Percentiles rank a stretch among this genome's conserved stretches.
Conservation (phyloP, 495 filamentous ascomycete species). For the Penicillium arizonense region DNA sequence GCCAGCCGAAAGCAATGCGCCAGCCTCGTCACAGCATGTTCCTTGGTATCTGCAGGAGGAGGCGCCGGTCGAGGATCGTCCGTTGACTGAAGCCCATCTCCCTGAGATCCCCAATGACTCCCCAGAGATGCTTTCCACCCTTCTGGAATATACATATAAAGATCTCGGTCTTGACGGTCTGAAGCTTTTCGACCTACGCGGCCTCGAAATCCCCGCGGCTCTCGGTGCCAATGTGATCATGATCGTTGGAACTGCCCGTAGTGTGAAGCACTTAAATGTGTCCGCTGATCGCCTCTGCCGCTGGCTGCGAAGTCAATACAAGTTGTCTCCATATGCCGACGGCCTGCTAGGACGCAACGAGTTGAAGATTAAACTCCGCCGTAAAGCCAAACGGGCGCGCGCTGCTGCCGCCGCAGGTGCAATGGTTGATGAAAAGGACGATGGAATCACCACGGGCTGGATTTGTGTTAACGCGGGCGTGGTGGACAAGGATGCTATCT, state of each 20-base stretch:
- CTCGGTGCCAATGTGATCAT: constrained; percentile 87
- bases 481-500: constrained; percentile 50
- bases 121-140: constrained; percentile 66
- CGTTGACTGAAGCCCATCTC: constrained; percentile 62
- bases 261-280: constrained; percentile 89
- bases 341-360: constrained; percentile 88
- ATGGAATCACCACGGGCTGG: constrained; percentile 89
- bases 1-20: constrained; percentile 3
- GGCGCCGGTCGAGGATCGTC: constrained; percentile 42
- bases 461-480: constrained; percentile 87
- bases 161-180: constrained; percentile 82
- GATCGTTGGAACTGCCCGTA: constrained; percentile 89
- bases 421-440: constrained; percentile 55
- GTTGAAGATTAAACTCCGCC: constrained; percentile 78
- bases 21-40: constrained; percentile 23
- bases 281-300: constrained; percentile 86
- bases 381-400: constrained; percentile 76
- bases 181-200: constrained; percentile 74
- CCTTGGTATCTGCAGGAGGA: constrained; percentile 92
- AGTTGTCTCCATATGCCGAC: constrained; percentile 74
- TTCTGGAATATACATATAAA: constrained; percentile 76
- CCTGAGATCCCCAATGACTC: constrained; percentile 73
- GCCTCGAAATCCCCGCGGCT: constrained; percentile 79
- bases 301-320: constrained; percentile 73
- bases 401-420: constrained; percentile 61